Base-by-base conservation (phyloP, 768 basidiomycete genomes). In the Phlebiopsis gigantea region DNA sequence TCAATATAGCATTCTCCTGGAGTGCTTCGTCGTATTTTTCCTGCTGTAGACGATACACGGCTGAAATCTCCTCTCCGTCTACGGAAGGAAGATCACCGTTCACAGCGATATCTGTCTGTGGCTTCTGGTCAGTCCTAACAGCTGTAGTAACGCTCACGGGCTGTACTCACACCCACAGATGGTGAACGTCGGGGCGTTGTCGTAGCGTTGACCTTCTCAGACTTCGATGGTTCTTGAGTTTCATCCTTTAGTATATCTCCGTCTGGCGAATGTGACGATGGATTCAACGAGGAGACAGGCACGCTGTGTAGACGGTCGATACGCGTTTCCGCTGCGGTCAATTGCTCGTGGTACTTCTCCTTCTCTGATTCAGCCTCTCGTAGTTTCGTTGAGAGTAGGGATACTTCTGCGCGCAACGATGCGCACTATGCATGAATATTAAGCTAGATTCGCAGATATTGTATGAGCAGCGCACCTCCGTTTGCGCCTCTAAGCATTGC, bases 171-270 rank as follows among this genome's bases (percentile, higher is more conserved):
- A n/a, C n/a, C n/a, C n/a, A n/a, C n/a, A n/a, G n/a, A n/a, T 5
- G 45, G 45, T 46, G 45, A 46, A 7, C 21, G 22, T 30, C 30
- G 17, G 10, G 28, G 5, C 9, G 26, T 48, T 4, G 6, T n/a
- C 4, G 28, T 14, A 28, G 21, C 9, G 1, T 48, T 28, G 14
- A 26, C 29, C 28, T 21, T 51, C 34, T 51, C 50, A 6, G 50
- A 30, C 9, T 39, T 51, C 14, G 24, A 1, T 71, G 74, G 75
- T 63, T 68, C 69, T 68, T 72, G 74, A 61, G 75, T 70, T 71
- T 79, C 79, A 69, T 72, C 58, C 48, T 68, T 71, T 42, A 60
- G 51, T 5, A 67, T 64, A 30, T 29, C 47, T 1, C 19, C 14
- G 28, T 48, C 28, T n/a, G 29, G 21, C 26, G 47, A 14, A 29